Evolutionary conservation across 352 stramenopile species (phyloP).

Genomic region (Pythium rhizo-oryzae): DNA sequence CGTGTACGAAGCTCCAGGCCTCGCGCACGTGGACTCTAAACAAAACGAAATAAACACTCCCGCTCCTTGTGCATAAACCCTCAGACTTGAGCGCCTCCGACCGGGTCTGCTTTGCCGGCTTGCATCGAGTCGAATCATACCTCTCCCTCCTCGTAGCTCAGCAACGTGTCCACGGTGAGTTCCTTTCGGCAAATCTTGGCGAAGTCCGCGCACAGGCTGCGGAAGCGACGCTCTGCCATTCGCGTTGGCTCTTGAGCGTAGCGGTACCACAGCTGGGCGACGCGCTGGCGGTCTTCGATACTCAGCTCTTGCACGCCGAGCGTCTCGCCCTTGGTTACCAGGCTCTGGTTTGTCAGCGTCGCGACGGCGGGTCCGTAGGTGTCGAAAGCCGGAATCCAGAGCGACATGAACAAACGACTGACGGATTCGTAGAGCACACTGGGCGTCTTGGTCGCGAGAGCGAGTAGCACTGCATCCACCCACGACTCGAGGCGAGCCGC

Average conservation of each 20-base stretch:
- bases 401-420: constrained; percentile 51
- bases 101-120: background rate
- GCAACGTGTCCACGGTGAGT: constrained; percentile 52
- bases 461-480: constrained; percentile 48
- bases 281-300: constrained; percentile 49
- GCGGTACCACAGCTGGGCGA: constrained; percentile 57
- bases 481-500: constrained; percentile 46
- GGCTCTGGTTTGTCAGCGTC: constrained; percentile 28
- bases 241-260: constrained; percentile 55
- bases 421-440: constrained; percentile 64
- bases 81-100: too few relatives aligned
- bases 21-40: background rate
- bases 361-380: constrained; percentile 37
- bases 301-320: constrained; percentile 46
- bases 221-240: constrained; percentile 61
- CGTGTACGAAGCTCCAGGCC: background rate
- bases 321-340: constrained; percentile 32
- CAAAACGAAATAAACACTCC: constrained; percentile 1
- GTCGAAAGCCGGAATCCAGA: constrained; percentile 46
- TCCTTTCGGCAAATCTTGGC: constrained; percentile 81
- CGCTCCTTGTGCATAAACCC: background rate
- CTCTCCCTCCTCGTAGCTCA: constrained; percentile 48
- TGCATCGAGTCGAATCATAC: background rate
- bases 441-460: constrained; percentile 54
- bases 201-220: constrained; percentile 62